Evolutionary conservation across 1,284 basidiomycete species (phyloP).

Genomic region (Pyrrhoderma noxium): DNA sequence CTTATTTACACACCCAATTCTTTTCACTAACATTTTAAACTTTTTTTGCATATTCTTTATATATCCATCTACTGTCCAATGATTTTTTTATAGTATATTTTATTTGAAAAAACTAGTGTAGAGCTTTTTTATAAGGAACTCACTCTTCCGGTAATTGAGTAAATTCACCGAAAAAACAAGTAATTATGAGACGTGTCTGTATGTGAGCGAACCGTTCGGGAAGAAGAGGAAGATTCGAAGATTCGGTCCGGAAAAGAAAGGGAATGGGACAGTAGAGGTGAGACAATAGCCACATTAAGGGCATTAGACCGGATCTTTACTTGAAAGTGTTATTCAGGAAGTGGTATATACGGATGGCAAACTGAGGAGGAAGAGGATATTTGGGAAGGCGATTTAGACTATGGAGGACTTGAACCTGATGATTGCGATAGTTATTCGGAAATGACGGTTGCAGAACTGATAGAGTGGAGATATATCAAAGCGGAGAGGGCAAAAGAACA

Average conservation of each 20-base stretch:
- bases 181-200: too few relatives aligned
- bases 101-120: too few relatives aligned
- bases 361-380: constrained; percentile 65
- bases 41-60: too few relatives aligned
- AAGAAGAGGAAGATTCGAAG: constrained; percentile 53
- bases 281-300: background rate
- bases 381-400: constrained; percentile 62
- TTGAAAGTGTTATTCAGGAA: constrained; percentile 28
- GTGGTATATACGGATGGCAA: constrained; percentile 59
- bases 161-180: too few relatives aligned
- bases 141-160: too few relatives aligned
- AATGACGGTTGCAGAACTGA: constrained; percentile 60
- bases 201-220: constrained; percentile 59
- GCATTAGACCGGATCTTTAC: background rate
- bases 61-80: too few relatives aligned
- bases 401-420: constrained; percentile 43
- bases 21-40: too few relatives aligned
- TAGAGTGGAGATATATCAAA: constrained; percentile 60
- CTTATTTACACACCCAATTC: too few relatives aligned
- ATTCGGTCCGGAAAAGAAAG: constrained; percentile 52
- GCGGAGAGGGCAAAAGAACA: constrained; percentile 67
- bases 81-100: too few relatives aligned
- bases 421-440: constrained; percentile 40
- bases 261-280: constrained; percentile 64
- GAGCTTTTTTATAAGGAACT: too few relatives aligned